Evolutionary conservation across 495 filamentous ascomycete species (phyloP).

Genomic region (Chaetomium cochliodes): DNA sequence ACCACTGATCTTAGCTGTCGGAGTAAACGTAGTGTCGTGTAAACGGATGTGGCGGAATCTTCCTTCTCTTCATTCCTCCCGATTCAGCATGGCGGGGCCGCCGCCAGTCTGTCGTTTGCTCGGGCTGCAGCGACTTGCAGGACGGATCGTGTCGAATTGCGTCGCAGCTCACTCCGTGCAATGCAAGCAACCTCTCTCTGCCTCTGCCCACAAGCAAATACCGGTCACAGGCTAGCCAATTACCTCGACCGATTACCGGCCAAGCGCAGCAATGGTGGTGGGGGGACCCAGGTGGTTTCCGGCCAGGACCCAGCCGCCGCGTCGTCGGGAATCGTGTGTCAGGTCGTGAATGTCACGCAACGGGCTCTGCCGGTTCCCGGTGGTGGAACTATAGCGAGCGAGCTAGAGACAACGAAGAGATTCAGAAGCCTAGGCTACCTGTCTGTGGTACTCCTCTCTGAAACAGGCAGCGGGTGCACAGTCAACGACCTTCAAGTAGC

Average conservation of each 20-base stretch:
- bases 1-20: background rate
- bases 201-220: conserved; percentile 27
- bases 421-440: conserved; percentile 4
- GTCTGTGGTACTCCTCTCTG: conserved; percentile 7
- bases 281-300: conserved; percentile 16
- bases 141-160: conserved; percentile 28
- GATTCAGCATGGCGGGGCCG: conserved; percentile 19
- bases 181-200: conserved; percentile 31
- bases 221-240: conserved; percentile 29
- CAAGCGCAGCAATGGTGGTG: conserved; percentile 21
- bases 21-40: conserved; percentile 15
- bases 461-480: conserved; percentile 11
- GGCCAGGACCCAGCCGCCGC: conserved; percentile 29
- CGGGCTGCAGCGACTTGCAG: conserved; percentile 29
- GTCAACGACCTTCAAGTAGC: conserved; percentile 5
- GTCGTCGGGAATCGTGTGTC: conserved; percentile 36
- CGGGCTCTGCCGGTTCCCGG: conserved; percentile 28
- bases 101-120: conserved; percentile 24
- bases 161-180: conserved; percentile 29
- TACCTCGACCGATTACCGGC: conserved; percentile 17
- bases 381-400: conserved; percentile 25
- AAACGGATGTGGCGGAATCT: conserved; percentile 17
- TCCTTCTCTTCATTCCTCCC: conserved; percentile 28
- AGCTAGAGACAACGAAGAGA: conserved; percentile 13
- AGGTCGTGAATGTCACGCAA: conserved; percentile 29